These are phyloP conservation scores for Filobasidium floriforme DNA, from an alignment of 768 basidiomycete genomes.

Conservation along the genomic window DNA sequence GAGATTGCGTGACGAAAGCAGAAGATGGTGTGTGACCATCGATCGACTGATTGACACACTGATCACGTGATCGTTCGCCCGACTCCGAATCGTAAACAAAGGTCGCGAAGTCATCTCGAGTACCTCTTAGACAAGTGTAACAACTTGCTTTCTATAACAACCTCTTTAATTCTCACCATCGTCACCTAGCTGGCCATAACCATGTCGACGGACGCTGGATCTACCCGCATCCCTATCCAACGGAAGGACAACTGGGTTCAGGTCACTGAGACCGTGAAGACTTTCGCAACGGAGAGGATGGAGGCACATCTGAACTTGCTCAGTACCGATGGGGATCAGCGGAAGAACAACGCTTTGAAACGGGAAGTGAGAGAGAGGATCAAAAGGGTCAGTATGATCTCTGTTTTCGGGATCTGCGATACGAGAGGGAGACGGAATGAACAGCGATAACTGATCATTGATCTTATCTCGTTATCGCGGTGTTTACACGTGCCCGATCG, in stretches of 20 bases:
- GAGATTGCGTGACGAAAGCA: too few relatives aligned
- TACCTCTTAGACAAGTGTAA: too few relatives aligned
- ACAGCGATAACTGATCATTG: not conserved
- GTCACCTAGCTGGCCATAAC: too few relatives aligned
- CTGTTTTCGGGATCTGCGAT: too few relatives aligned
- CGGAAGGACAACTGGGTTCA: slow-evolving; percentile 61
- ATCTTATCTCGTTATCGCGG: not conserved
- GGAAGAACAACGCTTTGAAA: slow-evolving; percentile 45
- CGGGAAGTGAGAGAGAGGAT: slow-evolving; percentile 35
- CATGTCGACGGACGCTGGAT: slow-evolving; percentile 11
- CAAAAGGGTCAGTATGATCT: slow-evolving; percentile 31
- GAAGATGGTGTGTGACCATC: too few relatives aligned
- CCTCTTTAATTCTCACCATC: too few relatives aligned
- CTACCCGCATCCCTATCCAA: slow-evolving; percentile 49
- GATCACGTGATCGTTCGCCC: too few relatives aligned
- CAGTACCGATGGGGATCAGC: slow-evolving; percentile 47
- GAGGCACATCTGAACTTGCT: slow-evolving; percentile 37
- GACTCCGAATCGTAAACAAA: not conserved
- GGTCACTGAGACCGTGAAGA: slow-evolving; percentile 54
- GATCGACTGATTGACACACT: too few relatives aligned
- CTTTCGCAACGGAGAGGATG: slow-evolving; percentile 29
- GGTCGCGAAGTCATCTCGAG: too few relatives aligned
- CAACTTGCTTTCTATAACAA: too few relatives aligned
- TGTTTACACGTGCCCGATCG: too few relatives aligned
- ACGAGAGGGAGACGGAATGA: too few relatives aligned